These are phyloP conservation scores for Solanum etuberosum DNA, from an alignment of 257 asterid genomes.

Conservation along the genomic window DNA sequence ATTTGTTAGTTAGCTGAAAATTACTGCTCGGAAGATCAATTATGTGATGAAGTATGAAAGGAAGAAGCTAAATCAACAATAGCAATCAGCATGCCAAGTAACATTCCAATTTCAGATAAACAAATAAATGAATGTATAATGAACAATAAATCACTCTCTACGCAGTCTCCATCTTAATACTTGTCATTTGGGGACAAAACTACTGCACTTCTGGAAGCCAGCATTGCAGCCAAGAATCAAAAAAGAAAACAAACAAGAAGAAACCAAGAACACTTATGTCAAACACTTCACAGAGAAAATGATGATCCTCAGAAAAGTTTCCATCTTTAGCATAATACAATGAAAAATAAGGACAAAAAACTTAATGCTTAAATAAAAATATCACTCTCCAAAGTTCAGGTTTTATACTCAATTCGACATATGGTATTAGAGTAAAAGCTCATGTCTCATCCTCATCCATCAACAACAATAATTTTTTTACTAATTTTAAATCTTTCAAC, in stretches of 20 bases:
- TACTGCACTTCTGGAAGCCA: neutral
- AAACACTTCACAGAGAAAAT: neutral
- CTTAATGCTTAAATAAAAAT: neutral
- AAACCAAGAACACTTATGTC: neutral
- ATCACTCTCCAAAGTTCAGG: neutral
- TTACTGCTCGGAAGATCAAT: neutral
- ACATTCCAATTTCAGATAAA: neutral
- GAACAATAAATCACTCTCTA: neutral
- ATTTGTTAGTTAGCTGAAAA: neutral
- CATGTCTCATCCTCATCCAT: neutral
- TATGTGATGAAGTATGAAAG: neutral
- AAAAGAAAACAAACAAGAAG: neutral
- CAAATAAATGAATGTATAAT: neutral
- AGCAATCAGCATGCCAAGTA: neutral
- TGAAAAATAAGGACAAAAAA: neutral
- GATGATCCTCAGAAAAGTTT: neutral
- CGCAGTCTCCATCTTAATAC: neutral
- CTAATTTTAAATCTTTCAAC: neutral
- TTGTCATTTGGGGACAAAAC: neutral
- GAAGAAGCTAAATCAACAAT: neutral
- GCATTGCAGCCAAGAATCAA: neutral
- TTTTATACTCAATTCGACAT: neutral
- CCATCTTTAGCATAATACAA: neutral
- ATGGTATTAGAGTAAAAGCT: neutral
- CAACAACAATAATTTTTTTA: neutral